These are phyloP conservation scores for Populus davidiana DNA, from an alignment of 345 rosid genomes.

Conservation along the genomic window DNA sequence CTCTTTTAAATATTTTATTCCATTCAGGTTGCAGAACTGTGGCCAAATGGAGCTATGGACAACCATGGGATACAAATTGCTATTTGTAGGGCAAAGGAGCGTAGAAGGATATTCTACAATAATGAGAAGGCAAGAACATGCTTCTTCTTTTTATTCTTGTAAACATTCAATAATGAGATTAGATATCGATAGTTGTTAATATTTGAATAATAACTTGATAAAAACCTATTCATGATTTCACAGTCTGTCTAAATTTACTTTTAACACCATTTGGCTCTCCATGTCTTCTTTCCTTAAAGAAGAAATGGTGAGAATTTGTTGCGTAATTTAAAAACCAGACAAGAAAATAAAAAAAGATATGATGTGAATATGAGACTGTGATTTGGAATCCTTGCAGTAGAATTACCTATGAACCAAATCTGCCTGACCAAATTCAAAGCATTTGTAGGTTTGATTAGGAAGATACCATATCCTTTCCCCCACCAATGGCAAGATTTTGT, in stretches of 20 bases:
- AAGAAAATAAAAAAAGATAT: too few species aligned
- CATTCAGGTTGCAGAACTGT: background rate
- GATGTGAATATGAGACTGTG: background rate
- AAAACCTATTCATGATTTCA: too few species aligned
- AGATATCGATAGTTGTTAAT: too few species aligned
- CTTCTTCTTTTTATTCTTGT: background rate
- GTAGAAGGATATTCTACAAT: background rate
- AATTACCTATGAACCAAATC: background rate
- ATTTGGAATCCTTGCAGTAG: background rate
- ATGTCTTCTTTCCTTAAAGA: background rate
- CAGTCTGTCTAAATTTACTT: background rate
- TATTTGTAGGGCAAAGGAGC: background rate
- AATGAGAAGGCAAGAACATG: background rate
- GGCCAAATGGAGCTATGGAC: background rate
- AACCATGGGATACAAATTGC: background rate
- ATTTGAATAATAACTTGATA: background rate
- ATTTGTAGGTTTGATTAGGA: background rate
- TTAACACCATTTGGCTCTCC: too few species aligned
- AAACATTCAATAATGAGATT: background rate
- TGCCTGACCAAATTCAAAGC: background rate
- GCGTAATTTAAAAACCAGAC: too few species aligned
- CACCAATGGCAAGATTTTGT: background rate
- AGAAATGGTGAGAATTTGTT: background rate
- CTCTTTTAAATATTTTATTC: background rate
- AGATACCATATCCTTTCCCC: background rate